phyloP scores from a whole-genome alignment of 352 stramenopile genomes.

The Phytopythium sindhum region DNA sequence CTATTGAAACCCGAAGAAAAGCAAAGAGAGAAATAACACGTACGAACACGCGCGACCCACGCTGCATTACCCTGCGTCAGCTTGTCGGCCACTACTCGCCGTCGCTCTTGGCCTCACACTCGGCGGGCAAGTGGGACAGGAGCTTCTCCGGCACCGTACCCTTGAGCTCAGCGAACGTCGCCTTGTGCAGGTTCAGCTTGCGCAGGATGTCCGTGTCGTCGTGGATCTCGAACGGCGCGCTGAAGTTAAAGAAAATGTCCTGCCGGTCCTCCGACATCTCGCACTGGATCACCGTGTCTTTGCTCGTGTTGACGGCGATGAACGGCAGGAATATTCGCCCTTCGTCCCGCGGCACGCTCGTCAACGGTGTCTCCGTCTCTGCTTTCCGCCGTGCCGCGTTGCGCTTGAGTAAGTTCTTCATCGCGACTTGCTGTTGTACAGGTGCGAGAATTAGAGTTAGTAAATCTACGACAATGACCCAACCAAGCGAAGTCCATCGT shows the following conservation, averaged over 20 bases:
- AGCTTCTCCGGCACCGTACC: conserved; percentile 74
- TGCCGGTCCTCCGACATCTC: conserved; percentile 95
- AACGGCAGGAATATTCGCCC: conserved; percentile 94
- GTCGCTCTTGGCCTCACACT: conserved; percentile 75
- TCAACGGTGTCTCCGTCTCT: conserved; percentile 26
- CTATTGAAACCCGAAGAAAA: conserved; percentile 8
- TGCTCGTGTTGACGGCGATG: conserved; percentile 95
- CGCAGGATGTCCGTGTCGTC: conserved; percentile 97
- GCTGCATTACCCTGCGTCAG: neutral
- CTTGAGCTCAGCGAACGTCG: conserved; percentile 57
- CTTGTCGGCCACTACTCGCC: conserved; percentile 20
- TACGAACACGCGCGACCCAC: neutral
- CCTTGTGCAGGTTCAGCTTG: conserved; percentile 89
- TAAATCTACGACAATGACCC: neutral
- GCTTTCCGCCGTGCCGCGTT: conserved; percentile 73
- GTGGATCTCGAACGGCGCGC: conserved; percentile 95
- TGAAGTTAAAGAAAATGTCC: conserved; percentile 98
- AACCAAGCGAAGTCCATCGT: neutral
- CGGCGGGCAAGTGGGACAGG: conserved; percentile 68
- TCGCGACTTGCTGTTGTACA: conserved; percentile 83
- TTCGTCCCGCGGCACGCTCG: conserved; percentile 50
- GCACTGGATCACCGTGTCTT: conserved; percentile 94
- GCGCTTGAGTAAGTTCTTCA: conserved; percentile 91
- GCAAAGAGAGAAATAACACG: neutral
- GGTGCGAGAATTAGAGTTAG: neutral